Evolutionary conservation across 495 filamentous ascomycete genomes (phyloP).

Genomic region (Lophium mytilinum): DNA sequence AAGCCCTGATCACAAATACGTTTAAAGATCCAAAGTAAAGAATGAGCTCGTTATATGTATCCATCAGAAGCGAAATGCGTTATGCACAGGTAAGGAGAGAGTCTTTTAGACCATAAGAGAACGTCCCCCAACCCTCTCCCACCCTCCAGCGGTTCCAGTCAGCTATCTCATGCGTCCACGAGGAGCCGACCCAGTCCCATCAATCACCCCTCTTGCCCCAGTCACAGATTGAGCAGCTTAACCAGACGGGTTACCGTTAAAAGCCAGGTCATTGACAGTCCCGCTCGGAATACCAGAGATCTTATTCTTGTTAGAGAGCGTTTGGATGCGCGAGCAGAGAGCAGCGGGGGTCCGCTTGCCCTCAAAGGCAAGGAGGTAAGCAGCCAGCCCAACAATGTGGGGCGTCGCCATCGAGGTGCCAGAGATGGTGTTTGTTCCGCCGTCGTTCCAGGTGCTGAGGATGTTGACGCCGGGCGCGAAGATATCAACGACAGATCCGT

Average conservation of each 20-base stretch:
- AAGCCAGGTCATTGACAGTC: constrained; percentile 23
- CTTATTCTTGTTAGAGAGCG: constrained; percentile 14
- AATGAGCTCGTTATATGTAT: no score
- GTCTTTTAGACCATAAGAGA: no score
- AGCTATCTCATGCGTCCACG: no score
- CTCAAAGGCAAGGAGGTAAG: constrained; percentile 18
- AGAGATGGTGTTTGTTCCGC: constrained; percentile 41
- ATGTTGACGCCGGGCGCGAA: constrained; percentile 37
- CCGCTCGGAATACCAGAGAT: constrained; percentile 19
- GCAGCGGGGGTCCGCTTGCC: constrained; percentile 19
- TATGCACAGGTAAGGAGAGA: no score
- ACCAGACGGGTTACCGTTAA: constrained; percentile 22
- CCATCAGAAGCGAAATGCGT: no score
- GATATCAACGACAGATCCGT: constrained; percentile 31
- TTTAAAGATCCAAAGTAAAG: no score
- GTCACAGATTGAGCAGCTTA: not conserved
- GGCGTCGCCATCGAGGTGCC: constrained; percentile 59
- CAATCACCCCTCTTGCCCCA: no score
- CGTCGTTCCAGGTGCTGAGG: constrained; percentile 25
- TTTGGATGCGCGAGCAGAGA: constrained; percentile 13
- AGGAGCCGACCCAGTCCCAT: no score
- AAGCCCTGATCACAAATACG: no score
- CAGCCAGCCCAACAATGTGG: constrained; percentile 50
- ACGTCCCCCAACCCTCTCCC: no score
- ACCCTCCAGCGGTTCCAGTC: no score